Evolutionary conservation across 2,329 filamentous ascomycete species (phyloP).

Genomic region (Aspergillus tubingensis): DNA sequence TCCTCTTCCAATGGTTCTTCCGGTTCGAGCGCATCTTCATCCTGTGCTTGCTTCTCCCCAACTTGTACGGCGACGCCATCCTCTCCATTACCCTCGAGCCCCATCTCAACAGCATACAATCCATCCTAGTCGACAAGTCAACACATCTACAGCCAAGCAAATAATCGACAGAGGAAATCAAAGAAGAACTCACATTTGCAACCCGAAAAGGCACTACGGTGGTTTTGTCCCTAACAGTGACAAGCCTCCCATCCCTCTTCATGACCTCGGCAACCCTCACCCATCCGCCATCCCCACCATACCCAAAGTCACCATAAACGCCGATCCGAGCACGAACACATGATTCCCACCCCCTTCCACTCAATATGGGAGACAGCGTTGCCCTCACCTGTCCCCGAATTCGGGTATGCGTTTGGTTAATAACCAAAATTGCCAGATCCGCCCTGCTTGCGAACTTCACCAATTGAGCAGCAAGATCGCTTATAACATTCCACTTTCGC

Average conservation of each 20-base stretch:
- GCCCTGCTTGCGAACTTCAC: slow-evolving; percentile 73
- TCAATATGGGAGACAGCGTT: slow-evolving; percentile 72
- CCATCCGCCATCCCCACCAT: slow-evolving; percentile 47
- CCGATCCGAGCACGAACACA: slow-evolving; percentile 72
- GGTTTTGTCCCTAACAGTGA: slow-evolving; percentile 11
- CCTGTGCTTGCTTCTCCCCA: background rate
- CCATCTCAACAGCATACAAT: slow-evolving; percentile 8
- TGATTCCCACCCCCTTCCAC: slow-evolving; percentile 76
- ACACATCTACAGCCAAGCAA: background rate
- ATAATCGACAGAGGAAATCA: no score
- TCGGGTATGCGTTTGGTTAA: slow-evolving; percentile 81
- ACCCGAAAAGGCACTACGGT: slow-evolving; percentile 45
- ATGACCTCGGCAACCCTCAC: slow-evolving; percentile 65
- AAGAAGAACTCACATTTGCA: slow-evolving; percentile 32
- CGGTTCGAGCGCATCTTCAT: background rate
- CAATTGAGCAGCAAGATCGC: slow-evolving; percentile 60
- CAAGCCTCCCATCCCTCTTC: slow-evolving; percentile 48
- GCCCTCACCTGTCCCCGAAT: slow-evolving; percentile 68
- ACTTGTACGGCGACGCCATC: background rate
- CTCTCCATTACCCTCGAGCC: background rate
- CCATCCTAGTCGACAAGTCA: slow-evolving; percentile 14
- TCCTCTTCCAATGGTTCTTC: no score
- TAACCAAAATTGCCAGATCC: slow-evolving; percentile 71
- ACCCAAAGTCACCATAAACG: slow-evolving; percentile 74
- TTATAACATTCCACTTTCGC: slow-evolving; percentile 62